Evolutionary conservation across 2,329 filamentous ascomycete species (phyloP).

Genomic region (Penicillium polonicum): DNA sequence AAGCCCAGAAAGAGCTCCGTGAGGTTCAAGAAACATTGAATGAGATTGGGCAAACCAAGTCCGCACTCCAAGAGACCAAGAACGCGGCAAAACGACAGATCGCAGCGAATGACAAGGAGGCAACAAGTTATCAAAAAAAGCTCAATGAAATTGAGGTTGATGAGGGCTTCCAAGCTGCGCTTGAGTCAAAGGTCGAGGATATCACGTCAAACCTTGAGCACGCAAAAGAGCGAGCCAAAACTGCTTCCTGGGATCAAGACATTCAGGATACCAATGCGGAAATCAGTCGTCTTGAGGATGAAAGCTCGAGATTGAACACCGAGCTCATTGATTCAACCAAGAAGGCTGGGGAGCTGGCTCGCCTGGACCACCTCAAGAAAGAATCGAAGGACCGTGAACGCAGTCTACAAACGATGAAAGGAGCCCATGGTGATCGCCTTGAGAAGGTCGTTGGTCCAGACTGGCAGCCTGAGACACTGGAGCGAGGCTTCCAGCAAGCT

Average conservation of each 20-base stretch:
- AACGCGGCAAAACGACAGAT: slow-evolving; percentile 72
- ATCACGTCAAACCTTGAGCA: slow-evolving; percentile 62
- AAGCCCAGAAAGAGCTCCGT: slow-evolving; percentile 71
- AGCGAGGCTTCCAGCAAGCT: slow-evolving; percentile 65
- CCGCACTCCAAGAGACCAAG: slow-evolving; percentile 71
- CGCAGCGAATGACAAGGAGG: slow-evolving; percentile 68
- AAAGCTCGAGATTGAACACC: slow-evolving; percentile 68
- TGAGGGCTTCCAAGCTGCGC: slow-evolving; percentile 75
- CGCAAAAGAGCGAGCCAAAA: slow-evolving; percentile 62
- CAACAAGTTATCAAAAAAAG: slow-evolving; percentile 63
- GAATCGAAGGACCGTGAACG: slow-evolving; percentile 71
- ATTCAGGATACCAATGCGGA: slow-evolving; percentile 65
- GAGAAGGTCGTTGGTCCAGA: slow-evolving; percentile 60
- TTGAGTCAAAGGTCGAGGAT: slow-evolving; percentile 72
- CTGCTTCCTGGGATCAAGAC: slow-evolving; percentile 67
- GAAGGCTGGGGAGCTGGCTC: slow-evolving; percentile 76
- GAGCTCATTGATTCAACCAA: slow-evolving; percentile 82
- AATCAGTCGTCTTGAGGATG: slow-evolving; percentile 68
- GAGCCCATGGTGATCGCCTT: slow-evolving; percentile 71
- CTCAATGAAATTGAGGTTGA: slow-evolving; percentile 75
- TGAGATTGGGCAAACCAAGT: slow-evolving; percentile 71
- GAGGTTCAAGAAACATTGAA: slow-evolving; percentile 70
- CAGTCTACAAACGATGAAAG: slow-evolving; percentile 73
- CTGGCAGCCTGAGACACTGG: slow-evolving; percentile 71
- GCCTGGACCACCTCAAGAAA: slow-evolving; percentile 78